Conservation (phyloP, 345 rosid species). For the Ceriops tagal region DNA sequence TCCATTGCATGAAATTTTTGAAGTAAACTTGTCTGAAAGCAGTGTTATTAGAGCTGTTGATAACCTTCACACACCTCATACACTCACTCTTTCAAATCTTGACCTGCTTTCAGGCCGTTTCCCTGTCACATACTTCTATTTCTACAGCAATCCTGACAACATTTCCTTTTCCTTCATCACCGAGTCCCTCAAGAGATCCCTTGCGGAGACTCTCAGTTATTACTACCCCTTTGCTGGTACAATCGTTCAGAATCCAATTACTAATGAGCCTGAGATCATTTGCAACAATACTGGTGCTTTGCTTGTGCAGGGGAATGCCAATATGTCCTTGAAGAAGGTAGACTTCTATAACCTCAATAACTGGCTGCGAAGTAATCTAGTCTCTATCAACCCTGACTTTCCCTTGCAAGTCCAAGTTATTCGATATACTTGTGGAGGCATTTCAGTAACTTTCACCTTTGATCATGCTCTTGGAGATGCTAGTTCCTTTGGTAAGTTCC, state of each 20-base stretch:
- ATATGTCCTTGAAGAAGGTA: constrained; percentile 39
- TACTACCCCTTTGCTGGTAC: constrained; percentile 75
- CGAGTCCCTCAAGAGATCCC: constrained; percentile 47
- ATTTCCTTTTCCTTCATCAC: constrained; percentile 29
- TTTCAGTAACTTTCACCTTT: constrained; percentile 66
- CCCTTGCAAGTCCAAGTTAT: constrained; percentile 65
- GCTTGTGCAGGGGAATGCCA: constrained; percentile 53
- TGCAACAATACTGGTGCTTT: constrained; percentile 66
- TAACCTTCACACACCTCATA: constrained; percentile 22
- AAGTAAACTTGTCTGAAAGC: constrained; percentile 39
- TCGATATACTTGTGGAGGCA: constrained; percentile 55
- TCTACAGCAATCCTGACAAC: constrained; percentile 39
- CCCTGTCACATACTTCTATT: constrained; percentile 75
- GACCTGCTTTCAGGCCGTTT: constrained; percentile 90
- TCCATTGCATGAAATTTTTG: constrained; percentile 22
- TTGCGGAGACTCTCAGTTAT: constrained; percentile 45
- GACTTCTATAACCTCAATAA: constrained; percentile 54
- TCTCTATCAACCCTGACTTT: constrained; percentile 37
- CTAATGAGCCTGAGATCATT: constrained; percentile 55
- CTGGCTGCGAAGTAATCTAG: constrained; percentile 52
- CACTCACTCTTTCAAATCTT: constrained; percentile 63
- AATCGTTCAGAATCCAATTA: constrained; percentile 44
- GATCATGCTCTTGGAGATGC: constrained; percentile 91
- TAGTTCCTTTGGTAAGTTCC: constrained; percentile 58
- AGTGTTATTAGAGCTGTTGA: constrained; percentile 46